phyloP scores from a whole-genome alignment of 2,329 filamentous ascomycete genomes.

The Cercospora canescens region DNA sequence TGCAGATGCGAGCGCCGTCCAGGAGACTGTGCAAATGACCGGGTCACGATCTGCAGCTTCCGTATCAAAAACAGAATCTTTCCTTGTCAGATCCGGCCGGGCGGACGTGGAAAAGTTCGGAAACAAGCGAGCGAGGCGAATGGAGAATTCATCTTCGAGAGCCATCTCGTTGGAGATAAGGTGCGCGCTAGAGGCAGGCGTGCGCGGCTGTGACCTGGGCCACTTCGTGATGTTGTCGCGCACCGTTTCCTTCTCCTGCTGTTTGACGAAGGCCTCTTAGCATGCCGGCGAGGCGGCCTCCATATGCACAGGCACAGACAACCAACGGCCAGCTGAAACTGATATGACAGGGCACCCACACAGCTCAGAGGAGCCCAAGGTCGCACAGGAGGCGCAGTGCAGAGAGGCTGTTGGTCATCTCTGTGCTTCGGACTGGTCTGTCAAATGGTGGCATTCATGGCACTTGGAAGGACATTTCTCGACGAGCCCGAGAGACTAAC shows the following conservation, averaged over 20 bases:
- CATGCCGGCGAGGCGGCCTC: not conserved
- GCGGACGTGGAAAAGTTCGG: not conserved
- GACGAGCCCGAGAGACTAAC: too few species aligned
- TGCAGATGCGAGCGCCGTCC: not conserved
- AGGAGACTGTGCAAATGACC: not conserved
- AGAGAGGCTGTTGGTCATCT: not conserved
- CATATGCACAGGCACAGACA: not conserved
- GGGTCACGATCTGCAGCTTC: not conserved
- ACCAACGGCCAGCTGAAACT: not conserved
- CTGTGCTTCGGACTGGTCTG: too few species aligned
- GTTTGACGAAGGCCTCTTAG: not conserved
- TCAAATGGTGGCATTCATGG: too few species aligned
- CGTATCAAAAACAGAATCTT: not conserved
- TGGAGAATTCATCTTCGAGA: not conserved
- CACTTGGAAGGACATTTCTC: too few species aligned
- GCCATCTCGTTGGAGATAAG: too few species aligned
- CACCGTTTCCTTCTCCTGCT: not conserved
- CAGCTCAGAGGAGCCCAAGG: not conserved
- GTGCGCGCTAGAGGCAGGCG: too few species aligned
- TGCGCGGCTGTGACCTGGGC: not conserved
- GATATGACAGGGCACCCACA: not conserved
- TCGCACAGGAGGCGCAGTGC: not conserved
- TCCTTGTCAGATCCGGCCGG: not conserved
- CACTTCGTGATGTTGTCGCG: not conserved
- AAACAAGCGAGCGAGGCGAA: not conserved